Evolutionary conservation across 768 basidiomycete genomes (phyloP).

Genomic region (Kwoniella mangroviensis): DNA sequence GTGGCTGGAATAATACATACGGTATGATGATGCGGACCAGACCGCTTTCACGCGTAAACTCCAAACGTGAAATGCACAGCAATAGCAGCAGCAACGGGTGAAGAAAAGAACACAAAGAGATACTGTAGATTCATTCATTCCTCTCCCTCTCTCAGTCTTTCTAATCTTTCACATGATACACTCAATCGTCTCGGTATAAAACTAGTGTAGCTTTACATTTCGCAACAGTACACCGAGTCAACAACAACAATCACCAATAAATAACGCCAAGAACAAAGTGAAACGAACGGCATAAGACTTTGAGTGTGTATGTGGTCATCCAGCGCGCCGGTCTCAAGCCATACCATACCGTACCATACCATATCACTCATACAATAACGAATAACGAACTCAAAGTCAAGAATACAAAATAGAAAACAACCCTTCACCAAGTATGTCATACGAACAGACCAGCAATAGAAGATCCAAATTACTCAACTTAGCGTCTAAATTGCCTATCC

Average conservation of each 20-base stretch:
- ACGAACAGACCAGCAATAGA: background rate
- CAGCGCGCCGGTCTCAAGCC: background rate
- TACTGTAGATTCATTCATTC: no score
- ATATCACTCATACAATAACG: background rate
- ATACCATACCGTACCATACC: no score
- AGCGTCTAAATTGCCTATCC: constrained; percentile 18
- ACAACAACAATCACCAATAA: background rate
- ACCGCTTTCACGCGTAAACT: no score
- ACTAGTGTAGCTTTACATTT: background rate
- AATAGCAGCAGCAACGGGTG: no score
- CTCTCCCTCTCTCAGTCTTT: no score
- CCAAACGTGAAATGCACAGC: no score
- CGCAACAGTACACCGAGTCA: background rate
- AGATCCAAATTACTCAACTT: constrained; percentile 13
- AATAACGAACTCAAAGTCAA: background rate
- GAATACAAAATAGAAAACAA: no score
- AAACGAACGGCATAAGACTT: background rate
- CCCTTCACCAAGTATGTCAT: background rate
- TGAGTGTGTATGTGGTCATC: background rate
- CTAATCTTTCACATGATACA: background rate
- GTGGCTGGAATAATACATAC: constrained; percentile 7
- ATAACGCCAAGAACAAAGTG: background rate
- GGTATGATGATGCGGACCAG: background rate
- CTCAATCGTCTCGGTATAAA: background rate
- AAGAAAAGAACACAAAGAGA: no score